A percentile compares a stretch with the other conserved stretches of the same genome.
phyloP scores from a whole-genome alignment of 2,329 filamentous ascomycete genomes.

The Epichloe coenophiala region DNA sequence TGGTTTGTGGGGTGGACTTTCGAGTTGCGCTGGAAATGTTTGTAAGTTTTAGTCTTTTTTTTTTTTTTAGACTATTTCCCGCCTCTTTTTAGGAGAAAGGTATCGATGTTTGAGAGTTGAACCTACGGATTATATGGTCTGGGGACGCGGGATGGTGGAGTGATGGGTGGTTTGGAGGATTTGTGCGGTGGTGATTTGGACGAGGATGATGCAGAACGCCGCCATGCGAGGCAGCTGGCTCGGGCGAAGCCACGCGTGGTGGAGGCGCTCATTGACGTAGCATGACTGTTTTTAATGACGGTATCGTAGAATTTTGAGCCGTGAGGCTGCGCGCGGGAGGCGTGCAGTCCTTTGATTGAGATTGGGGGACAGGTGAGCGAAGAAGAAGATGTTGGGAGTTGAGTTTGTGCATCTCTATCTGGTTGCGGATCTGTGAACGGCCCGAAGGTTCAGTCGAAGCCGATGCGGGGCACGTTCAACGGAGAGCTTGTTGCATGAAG shows the following conservation, averaged over 20 bases:
- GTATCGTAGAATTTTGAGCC: not conserved
- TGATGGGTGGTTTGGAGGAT: conserved; percentile 7
- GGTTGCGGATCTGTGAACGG: not conserved
- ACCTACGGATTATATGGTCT: conserved; percentile 19
- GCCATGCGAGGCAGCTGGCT: conserved; percentile 12
- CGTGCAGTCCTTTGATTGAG: no score
- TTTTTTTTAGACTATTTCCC: not conserved
- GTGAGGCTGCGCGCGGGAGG: no score
- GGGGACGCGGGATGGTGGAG: conserved; percentile 12
- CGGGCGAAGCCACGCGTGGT: conserved; percentile 14
- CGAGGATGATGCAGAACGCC: conserved; percentile 18
- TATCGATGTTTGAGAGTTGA: not conserved
- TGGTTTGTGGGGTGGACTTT: not conserved
- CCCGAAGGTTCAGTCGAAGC: not conserved
- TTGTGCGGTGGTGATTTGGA: conserved; percentile 9
- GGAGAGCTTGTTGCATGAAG: not conserved
- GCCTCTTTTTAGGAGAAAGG: not conserved
- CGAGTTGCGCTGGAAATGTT: not conserved
- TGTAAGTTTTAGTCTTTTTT: not conserved
- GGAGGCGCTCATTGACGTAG: conserved; percentile 15
- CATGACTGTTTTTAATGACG: conserved; percentile 3
- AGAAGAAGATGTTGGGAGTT: no score
- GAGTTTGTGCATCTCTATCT: no score
- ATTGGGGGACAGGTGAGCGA: no score
- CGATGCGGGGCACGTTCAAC: not conserved